Percentiles rank a stretch among this genome's conserved stretches.
These are phyloP conservation scores for Neobulgaria alba DNA, from an alignment of 2,329 filamentous ascomycete genomes.

Conservation along the genomic window DNA sequence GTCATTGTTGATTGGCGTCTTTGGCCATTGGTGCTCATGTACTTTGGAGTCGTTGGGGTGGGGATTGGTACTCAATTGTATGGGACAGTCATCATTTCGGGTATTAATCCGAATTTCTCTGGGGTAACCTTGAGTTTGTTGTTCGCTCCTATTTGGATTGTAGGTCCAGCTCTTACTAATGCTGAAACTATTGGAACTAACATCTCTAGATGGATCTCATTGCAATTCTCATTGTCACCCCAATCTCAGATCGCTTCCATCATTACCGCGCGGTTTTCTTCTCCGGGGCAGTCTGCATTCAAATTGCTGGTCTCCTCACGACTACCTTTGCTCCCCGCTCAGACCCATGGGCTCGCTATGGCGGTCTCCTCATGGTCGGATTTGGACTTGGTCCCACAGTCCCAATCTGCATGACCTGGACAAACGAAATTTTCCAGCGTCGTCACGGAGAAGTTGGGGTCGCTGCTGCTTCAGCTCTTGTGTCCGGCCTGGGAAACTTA, in stretches of 20 bases:
- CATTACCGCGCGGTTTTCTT: conserved; percentile 74
- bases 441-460: conserved; percentile 88
- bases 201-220: conserved; percentile 66
- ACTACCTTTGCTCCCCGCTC: conserved; percentile 62
- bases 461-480: conserved; percentile 74
- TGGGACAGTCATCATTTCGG: conserved; percentile 74
- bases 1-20: conserved; percentile 81
- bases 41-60: conserved; percentile 89
- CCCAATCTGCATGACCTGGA: conserved; percentile 92
- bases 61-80: conserved; percentile 87
- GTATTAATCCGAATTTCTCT: conserved; percentile 65
- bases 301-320: conserved; percentile 72
- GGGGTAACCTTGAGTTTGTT: conserved; percentile 71
- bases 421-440: conserved; percentile 79
- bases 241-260: conserved; percentile 81
- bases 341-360: conserved; percentile 76
- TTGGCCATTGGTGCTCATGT: conserved; percentile 83
- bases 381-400: conserved; percentile 88
- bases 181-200: too few species aligned
- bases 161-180: conserved; percentile 43
- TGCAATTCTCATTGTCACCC: conserved; percentile 77
- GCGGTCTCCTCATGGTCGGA: conserved; percentile 80
- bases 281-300: conserved; percentile 63
- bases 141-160: conserved; percentile 88
- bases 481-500: conserved; percentile 79